Evolutionary conservation across 1,284 basidiomycete species (phyloP).

Genomic region (Hemileccinum hortonii): DNA sequence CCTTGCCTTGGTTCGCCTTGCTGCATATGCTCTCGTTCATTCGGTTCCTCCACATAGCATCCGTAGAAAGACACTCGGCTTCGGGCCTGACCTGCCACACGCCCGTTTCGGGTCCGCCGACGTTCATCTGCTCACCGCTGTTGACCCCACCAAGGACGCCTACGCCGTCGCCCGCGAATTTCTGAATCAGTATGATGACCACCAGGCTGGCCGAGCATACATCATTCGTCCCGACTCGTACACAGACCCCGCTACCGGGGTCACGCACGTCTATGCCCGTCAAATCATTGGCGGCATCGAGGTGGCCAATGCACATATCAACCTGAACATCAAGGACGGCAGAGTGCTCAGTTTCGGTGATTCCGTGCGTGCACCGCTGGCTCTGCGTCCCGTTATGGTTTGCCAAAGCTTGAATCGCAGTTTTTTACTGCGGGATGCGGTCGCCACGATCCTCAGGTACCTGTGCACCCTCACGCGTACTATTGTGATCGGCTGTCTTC

Average conservation of each 20-base stretch:
- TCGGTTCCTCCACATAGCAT: conserved; percentile 11
- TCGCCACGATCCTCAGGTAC: conserved; percentile 27
- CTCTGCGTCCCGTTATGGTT: conserved; percentile 8
- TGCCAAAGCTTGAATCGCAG: conserved; percentile 34
- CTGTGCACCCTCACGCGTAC: conserved; percentile 52
- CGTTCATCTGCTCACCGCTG: conserved; percentile 34
- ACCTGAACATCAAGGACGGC: conserved; percentile 85
- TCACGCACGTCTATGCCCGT: conserved; percentile 81
- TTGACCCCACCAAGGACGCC: conserved; percentile 44
- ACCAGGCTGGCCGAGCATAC: conserved; percentile 44
- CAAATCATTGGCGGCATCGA: conserved; percentile 83
- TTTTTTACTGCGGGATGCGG: conserved; percentile 61
- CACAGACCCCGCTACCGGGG: conserved; percentile 78
- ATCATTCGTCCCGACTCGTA: conserved; percentile 79
- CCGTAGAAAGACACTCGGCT: conserved; percentile 72
- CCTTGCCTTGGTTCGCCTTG: conserved; percentile 38
- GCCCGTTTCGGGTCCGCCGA: conserved; percentile 59
- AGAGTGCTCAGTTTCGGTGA: conserved; percentile 78
- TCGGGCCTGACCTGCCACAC: conserved; percentile 74
- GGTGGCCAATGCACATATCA: conserved; percentile 86
- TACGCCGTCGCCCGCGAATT: conserved; percentile 61
- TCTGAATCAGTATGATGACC: conserved; percentile 37
- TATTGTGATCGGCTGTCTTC: conserved; percentile 53
- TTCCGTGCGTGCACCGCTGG: conserved; percentile 54
- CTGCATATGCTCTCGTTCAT: conserved; percentile 33